These are phyloP conservation scores for Mycena belliarum DNA, from an alignment of 768 basidiomycete genomes.

Conservation along the genomic window DNA sequence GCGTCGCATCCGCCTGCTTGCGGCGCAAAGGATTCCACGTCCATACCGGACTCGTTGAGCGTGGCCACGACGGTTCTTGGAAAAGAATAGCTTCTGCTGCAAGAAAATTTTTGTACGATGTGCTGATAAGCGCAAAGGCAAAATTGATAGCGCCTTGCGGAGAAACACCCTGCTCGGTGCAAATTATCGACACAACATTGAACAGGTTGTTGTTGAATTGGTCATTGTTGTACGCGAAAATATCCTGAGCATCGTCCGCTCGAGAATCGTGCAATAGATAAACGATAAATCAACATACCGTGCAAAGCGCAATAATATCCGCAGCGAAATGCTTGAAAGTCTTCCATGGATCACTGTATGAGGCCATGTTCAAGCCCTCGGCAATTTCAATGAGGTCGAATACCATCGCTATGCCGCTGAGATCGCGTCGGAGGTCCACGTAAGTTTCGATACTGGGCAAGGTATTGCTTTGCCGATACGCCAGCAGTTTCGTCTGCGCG, in stretches of 20 bases:
- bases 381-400: constrained; percentile 56
- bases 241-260: too few species aligned
- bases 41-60: neutral
- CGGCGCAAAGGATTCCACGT: constrained; percentile 20
- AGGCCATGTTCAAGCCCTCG: constrained; percentile 38
- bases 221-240: constrained; percentile 54
- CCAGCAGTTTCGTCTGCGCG: constrained; percentile 33
- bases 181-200: constrained; percentile 55
- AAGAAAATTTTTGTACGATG: constrained; percentile 37
- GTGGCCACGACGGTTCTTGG: neutral
- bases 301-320: constrained; percentile 54
- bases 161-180: constrained; percentile 42
- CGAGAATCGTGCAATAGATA: too few species aligned
- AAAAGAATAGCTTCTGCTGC: constrained; percentile 28
- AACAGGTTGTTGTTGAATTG: constrained; percentile 36
- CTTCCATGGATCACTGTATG: constrained; percentile 26
- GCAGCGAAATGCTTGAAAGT: constrained; percentile 42
- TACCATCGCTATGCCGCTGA: constrained; percentile 49
- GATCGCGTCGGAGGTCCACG: constrained; percentile 45
- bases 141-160: constrained; percentile 52
- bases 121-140: constrained; percentile 40
- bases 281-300: constrained; percentile 42
- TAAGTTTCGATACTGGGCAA: constrained; percentile 49
- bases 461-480: constrained; percentile 26
- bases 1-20: neutral